Evolutionary conservation across 257 asterid genomes (phyloP).

Genomic region (Lithospermum erythrorhizon): DNA sequence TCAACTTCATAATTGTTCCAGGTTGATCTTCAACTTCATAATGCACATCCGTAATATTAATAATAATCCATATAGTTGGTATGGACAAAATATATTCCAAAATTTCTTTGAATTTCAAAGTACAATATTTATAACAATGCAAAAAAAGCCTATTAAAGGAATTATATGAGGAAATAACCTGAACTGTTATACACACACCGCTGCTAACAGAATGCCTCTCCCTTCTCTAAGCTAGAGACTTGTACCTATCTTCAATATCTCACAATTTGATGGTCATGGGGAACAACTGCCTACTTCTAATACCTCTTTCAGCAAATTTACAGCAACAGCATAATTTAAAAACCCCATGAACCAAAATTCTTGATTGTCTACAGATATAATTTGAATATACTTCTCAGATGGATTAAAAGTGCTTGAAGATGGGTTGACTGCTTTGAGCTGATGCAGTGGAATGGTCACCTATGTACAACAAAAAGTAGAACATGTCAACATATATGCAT

Average conservation of each 20-base stretch:
- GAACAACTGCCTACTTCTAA: constrained; percentile 1
- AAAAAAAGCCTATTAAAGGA: too few relatives aligned
- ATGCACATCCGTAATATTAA: too few relatives aligned
- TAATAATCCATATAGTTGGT: too few relatives aligned
- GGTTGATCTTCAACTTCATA: too few relatives aligned
- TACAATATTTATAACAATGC: too few relatives aligned
- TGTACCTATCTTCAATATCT: background rate
- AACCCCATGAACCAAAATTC: constrained; percentile 99
- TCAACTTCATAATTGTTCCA: too few relatives aligned
- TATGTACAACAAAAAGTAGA: constrained; percentile 10
- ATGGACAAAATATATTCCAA: too few relatives aligned
- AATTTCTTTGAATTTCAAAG: too few relatives aligned
- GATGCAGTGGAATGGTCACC: constrained; percentile 71
- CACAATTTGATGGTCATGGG: background rate
- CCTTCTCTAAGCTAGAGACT: too few relatives aligned
- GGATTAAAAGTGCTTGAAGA: constrained; percentile 55
- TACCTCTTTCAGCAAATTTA: constrained; percentile 46
- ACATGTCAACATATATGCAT: background rate
- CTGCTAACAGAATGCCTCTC: too few relatives aligned
- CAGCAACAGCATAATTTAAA: constrained; percentile 68
- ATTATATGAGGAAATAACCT: too few relatives aligned
- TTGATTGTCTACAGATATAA: constrained; percentile 71
- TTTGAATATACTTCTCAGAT: constrained; percentile 78
- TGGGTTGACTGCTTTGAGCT: constrained; percentile 70
- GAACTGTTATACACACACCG: too few relatives aligned